A percentile compares a stretch with the other conserved stretches of the same genome.
phyloP scores from a whole-genome alignment of 805 yeast genomes.

The Kurtzmaniella cleridarum region DNA sequence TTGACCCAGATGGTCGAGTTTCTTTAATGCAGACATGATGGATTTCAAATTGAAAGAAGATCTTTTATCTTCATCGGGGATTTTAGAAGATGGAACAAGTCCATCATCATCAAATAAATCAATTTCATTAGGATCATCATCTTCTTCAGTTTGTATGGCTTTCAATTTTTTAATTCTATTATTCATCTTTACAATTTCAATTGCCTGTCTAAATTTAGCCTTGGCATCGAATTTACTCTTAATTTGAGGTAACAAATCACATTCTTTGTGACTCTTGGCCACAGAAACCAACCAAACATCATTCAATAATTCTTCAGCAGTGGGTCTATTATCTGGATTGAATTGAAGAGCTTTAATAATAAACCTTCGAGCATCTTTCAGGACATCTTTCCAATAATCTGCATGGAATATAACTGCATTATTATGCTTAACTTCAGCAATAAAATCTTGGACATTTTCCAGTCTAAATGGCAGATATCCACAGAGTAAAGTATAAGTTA shows the following conservation, averaged over 20 bases:
- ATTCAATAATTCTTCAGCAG: conserved; percentile 55
- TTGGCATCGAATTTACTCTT: conserved; percentile 80
- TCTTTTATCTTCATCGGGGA: conserved; percentile 1
- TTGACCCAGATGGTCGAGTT: conserved; percentile 17
- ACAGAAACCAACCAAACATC: conserved; percentile 70
- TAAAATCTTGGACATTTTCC: conserved; percentile 74
- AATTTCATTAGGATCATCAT: conserved; percentile 46
- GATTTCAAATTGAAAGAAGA: conserved; percentile 20
- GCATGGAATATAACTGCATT: conserved; percentile 82
- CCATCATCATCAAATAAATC: conserved; percentile 33
- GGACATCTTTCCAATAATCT: conserved; percentile 79
- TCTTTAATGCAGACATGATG: conserved; percentile 19
- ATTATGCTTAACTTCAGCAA: conserved; percentile 67
- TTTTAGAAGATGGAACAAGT: conserved; percentile 5
- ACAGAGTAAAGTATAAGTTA: conserved; percentile 81
- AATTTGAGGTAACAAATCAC: conserved; percentile 77
- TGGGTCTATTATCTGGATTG: conserved; percentile 63
- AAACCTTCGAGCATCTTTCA: conserved; percentile 75
- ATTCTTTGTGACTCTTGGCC: conserved; percentile 40
- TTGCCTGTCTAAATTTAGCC: conserved; percentile 76
- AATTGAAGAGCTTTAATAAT: conserved; percentile 65
- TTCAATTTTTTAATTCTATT: conserved; percentile 73
- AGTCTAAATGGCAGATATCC: conserved; percentile 92
- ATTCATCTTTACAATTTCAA: conserved; percentile 75
- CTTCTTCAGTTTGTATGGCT: conserved; percentile 52